phyloP scores from a whole-genome alignment of 1,139 yeast genomes.

The Protomyces inouyei region DNA sequence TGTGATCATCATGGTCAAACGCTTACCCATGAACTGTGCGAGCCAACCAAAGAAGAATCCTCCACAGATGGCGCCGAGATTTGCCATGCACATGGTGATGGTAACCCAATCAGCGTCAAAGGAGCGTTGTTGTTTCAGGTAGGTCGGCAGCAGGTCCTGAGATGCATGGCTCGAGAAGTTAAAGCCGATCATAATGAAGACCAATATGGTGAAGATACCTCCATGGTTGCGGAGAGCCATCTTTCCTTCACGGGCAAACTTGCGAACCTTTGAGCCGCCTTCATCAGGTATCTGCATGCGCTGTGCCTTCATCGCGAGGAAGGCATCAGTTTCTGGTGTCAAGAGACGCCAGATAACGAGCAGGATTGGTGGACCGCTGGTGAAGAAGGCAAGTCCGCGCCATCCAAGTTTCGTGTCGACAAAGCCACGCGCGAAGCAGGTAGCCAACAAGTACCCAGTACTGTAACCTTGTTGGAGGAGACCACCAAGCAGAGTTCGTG shows the following conservation, averaged over 20 bases:
- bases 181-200: conserved; percentile 58
- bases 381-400: conserved; percentile 78
- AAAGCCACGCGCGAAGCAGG: conserved; percentile 58
- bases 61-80: conserved; percentile 64
- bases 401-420: conserved; percentile 55
- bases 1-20: conserved; percentile 54
- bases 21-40: conserved; percentile 57
- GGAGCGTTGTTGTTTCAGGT: conserved; percentile 52
- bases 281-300: conserved; percentile 37
- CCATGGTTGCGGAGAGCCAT: conserved; percentile 40
- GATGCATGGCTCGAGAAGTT: conserved; percentile 70
- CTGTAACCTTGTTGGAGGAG: conserved; percentile 70
- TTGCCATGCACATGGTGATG: conserved; percentile 65
- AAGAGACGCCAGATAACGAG: conserved; percentile 52
- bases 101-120: conserved; percentile 53
- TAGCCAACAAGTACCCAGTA: conserved; percentile 55
- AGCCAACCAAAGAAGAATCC: conserved; percentile 60
- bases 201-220: conserved; percentile 48
- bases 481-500: conserved; percentile 63
- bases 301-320: conserved; percentile 40
- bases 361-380: conserved; percentile 62
- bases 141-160: conserved; percentile 68
- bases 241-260: conserved; percentile 36
- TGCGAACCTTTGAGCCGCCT: conserved; percentile 48
- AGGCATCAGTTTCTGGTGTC: conserved; percentile 61